Base-by-base conservation (phyloP, 192 early-diverging fungal genomes). In the Backusella psychrophila region DNA sequence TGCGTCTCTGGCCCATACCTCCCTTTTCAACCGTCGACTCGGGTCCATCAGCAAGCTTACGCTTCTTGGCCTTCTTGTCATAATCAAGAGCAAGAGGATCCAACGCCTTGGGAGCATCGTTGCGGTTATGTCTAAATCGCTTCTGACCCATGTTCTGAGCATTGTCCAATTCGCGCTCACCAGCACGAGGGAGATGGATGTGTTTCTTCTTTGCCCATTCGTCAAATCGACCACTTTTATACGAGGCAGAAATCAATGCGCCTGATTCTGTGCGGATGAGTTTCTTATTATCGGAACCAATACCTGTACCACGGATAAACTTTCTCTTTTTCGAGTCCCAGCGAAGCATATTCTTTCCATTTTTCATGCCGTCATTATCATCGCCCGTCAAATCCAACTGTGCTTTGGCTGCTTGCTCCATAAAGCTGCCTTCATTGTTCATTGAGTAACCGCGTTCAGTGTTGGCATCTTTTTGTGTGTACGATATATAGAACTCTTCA, bases 261-360 rank as follows among this genome's bases (percentile, higher is more conserved):
- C 98, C 98, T 68, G 87, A 93, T 77, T 99, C 98, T 4, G 94
- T 95, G 46, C 88, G 89, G 70, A 99, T 97, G 72, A 95, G 75
- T 87, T 98, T 99, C 80, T 96, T 96, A 85, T 99, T 99, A 77
- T 99, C 97, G 0, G 92, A 78, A 17, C 98, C 98, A 74, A 97
- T 89, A 26, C 94, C 95, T 4, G 81, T 75, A 26, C 96, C 91
- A 36, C 85, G 82, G 41, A 96, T 90, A 89, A 98, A 99, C 74
- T 91, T 92, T 83, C 95, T 96, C 86, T 98, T 98, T 78, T 91
- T 94, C 68, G 89, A 87, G 81, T 99, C 97, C 98, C 98, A 99
- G 39, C 92, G 87, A 44, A 97, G 73, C 6, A 82, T 84, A 75
- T 93, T 96, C 71, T 87, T 80, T 17, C 84, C 87, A 38, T 86